Conservation (phyloP, 495 filamentous ascomycete genomes). For the Aspergillus bridgeri region DNA sequence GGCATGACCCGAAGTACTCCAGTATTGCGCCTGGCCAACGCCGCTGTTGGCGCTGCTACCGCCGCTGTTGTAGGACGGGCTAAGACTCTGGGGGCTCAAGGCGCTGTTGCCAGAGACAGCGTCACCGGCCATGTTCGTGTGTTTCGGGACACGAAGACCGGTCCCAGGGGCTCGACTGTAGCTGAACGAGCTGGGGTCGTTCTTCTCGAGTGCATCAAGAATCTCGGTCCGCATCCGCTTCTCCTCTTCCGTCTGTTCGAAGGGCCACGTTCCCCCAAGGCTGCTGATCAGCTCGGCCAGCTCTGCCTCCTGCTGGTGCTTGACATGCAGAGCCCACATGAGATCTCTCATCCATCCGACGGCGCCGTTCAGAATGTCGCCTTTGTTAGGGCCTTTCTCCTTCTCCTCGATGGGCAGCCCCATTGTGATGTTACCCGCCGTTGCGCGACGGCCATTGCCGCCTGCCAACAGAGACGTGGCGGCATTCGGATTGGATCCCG, state of each 20-base stretch:
- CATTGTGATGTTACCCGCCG: conserved; percentile 81
- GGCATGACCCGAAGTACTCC: conserved; percentile 64
- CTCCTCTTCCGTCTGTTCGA: conserved; percentile 87
- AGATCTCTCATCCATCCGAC: conserved; percentile 96
- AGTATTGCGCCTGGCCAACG: conserved; percentile 59
- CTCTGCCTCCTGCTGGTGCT: conserved; percentile 83
- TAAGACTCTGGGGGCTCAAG: conserved; percentile 61
- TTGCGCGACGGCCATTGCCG: conserved; percentile 75
- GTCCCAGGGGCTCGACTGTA: conserved; percentile 84
- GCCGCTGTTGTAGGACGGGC: conserved; percentile 64
- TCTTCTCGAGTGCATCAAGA: conserved; percentile 75
- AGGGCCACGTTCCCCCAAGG: conserved; percentile 70
- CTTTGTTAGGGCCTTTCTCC: conserved; percentile 98
- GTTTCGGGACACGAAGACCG: conserved; percentile 84
- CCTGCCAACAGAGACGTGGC: conserved; percentile 84
- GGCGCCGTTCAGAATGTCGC: conserved; percentile 94
- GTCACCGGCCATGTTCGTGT: conserved; percentile 88
- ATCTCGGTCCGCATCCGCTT: conserved; percentile 92
- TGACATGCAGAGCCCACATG: conserved; percentile 91
- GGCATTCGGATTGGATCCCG: conserved; percentile 68
- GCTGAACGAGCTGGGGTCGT: conserved; percentile 63
- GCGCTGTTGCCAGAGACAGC: conserved; percentile 50
- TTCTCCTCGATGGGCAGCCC: conserved; percentile 93
- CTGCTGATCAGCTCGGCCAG: conserved; percentile 68
- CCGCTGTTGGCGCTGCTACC: conserved; percentile 52